Evolutionary conservation across 495 filamentous ascomycete species (phyloP).

Genomic region (Parachaetomium inaequale): DNA sequence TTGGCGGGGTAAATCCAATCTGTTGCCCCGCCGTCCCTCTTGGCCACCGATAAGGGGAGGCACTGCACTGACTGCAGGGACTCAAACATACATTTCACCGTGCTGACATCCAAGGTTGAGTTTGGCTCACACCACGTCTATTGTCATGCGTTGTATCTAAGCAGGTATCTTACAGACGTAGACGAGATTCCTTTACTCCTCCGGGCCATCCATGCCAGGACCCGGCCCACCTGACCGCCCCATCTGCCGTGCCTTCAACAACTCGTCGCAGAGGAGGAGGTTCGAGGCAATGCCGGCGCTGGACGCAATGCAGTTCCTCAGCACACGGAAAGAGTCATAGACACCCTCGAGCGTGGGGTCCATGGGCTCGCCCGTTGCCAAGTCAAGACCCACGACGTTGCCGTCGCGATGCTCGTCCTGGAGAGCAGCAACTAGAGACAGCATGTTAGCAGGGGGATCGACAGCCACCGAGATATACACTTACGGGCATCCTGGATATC

Average conservation of each 20-base stretch:
- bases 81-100: neutral
- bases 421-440: constrained; percentile 65
- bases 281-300: constrained; percentile 95
- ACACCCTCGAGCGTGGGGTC: constrained; percentile 91
- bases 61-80: neutral
- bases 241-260: constrained; percentile 98
- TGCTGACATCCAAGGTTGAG: neutral
- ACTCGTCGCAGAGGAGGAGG: constrained; percentile 91
- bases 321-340: constrained; percentile 92
- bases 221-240: constrained; percentile 51
- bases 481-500: constrained; percentile 90
- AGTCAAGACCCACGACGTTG: constrained; percentile 79
- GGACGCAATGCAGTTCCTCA: constrained; percentile 89
- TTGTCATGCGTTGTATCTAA: constrained; percentile 24
- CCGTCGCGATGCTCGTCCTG: constrained; percentile 84
- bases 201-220: constrained; percentile 52
- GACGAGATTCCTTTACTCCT: constrained; percentile 34
- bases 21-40: constrained; percentile 26
- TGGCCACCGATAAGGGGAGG: constrained; percentile 1
- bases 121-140: constrained; percentile 12
- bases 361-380: constrained; percentile 86
- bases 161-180: constrained; percentile 32
- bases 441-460: neutral
- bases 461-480: constrained; percentile 36
- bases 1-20: constrained; percentile 38